phyloP scores from a whole-genome alignment of 2,329 filamentous ascomycete species.

The Periconia macrospinosa region DNA sequence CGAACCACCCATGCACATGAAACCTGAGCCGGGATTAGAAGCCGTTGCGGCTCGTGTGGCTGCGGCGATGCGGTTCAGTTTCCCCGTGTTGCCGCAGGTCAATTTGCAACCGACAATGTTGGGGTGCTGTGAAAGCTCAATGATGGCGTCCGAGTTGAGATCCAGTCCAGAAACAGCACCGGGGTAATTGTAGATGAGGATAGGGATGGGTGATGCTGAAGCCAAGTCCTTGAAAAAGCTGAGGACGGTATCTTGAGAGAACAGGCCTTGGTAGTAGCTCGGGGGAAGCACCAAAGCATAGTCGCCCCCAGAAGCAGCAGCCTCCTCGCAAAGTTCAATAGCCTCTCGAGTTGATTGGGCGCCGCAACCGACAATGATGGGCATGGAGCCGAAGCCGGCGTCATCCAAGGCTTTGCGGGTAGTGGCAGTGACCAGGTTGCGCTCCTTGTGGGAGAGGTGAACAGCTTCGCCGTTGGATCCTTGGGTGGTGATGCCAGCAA shows the following conservation, averaged over 20 bases:
- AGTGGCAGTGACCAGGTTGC: conserved; percentile 67
- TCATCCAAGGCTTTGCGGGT: conserved; percentile 71
- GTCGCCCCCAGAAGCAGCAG: conserved; percentile 69
- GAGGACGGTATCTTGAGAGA: conserved; percentile 61
- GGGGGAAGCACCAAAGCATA: conserved; percentile 77
- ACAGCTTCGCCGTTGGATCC: conserved; percentile 84
- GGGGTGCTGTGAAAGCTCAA: conserved; percentile 61
- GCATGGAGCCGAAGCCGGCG: conserved; percentile 66
- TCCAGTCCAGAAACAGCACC: conserved; percentile 66
- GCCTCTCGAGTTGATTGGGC: conserved; percentile 74
- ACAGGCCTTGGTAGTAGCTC: conserved; percentile 71
- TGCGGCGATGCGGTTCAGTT: conserved; percentile 63
- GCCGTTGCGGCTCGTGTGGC: conserved; percentile 49
- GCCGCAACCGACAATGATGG: conserved; percentile 76
- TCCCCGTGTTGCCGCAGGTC: conserved; percentile 71
- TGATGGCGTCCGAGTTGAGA: conserved; percentile 64
- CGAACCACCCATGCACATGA: conserved; percentile 72
- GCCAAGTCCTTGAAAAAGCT: conserved; percentile 69
- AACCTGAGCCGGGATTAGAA: conserved; percentile 51
- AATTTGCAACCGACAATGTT: conserved; percentile 72
- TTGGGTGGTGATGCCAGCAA: conserved; percentile 74
- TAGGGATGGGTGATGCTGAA: conserved; percentile 62
- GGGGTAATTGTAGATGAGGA: conserved; percentile 72
- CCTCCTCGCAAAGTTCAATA: conserved; percentile 69
- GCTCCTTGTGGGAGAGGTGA: conserved; percentile 72